Conservation (phyloP, 495 filamentous ascomycete species). For the Rusavskia elegans region DNA sequence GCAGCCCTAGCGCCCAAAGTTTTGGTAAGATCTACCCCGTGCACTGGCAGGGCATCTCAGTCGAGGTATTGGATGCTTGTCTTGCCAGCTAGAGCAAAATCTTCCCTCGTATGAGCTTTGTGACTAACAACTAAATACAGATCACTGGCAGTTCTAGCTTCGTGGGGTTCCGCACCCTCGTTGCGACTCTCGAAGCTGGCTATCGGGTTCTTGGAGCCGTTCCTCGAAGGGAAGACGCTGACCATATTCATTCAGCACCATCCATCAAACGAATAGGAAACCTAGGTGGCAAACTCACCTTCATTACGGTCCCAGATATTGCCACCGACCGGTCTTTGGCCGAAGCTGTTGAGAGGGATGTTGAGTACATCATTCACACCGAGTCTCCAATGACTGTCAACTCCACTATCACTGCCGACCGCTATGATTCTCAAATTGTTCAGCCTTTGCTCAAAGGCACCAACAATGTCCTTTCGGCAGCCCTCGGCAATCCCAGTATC, state of each 20-base stretch:
- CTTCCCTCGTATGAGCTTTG: neutral
- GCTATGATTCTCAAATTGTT: neutral
- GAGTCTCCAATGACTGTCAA: neutral
- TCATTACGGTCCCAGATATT: neutral
- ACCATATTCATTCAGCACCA: neutral
- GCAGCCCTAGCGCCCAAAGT: too few species aligned
- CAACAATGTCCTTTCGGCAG: neutral
- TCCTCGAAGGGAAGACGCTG: neutral
- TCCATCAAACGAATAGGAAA: neutral
- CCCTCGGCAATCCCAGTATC: neutral
- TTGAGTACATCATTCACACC: neutral
- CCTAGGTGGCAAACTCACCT: neutral
- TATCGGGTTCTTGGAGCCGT: neutral
- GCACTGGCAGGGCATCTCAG: too few species aligned
- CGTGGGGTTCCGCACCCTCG: neutral
- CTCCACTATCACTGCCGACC: neutral
- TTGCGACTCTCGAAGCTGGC: neutral
- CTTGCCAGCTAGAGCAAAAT: neutral
- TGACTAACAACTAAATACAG: neutral
- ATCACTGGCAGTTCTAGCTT: neutral
- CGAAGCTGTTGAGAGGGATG: neutral
- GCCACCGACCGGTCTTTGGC: neutral
- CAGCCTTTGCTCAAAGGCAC: neutral
- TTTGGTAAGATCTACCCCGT: too few species aligned
- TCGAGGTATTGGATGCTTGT: too few species aligned